Evolutionary conservation across 768 basidiomycete species (phyloP), one percentile per base, ranked within the genome.

Genomic region (Leccinum incarnatum): DNA sequence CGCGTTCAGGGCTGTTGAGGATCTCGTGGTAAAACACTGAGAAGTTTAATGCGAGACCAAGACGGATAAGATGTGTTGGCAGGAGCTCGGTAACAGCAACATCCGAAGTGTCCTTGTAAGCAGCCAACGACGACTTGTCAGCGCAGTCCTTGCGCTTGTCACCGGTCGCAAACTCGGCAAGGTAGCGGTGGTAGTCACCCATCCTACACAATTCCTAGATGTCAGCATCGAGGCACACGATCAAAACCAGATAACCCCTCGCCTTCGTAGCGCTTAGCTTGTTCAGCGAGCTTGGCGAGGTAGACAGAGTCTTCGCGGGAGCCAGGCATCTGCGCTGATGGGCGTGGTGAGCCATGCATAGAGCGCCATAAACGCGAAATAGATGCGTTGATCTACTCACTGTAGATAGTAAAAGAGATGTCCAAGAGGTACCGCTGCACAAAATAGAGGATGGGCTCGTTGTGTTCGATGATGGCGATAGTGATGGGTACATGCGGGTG

Each of bases 1-100:
- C 96, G 76, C 94, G 93, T 77, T 97, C 95, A 66, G 96, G 95
- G 77, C 90, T 91, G 86, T 97, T 97, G 77, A 97, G 88, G 75
- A 98, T 97, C 79, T 98, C 95, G 80, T 97, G 97, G 85, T 98
- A 98, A 85, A 98, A 98, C 52, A 98, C 95, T 55, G 94, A 97
- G 86, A 98, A 98, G 86, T 98, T 98, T 72, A 98, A 84, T 49
- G 95, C 95, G 56, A 98, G 91, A 77, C 96, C 96, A 63, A 98
- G 92, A 71, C 95, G 95, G 78, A 98, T 98, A 63, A 95, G 95
- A 79, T 97, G 95, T 72, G 95, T 97, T 30, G 92, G 91, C 25
- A 89, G 93, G 47, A 98, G 89, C 78, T 97, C 93, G 53, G 89
- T 94, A 69, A 95, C 90, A 67, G 95, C 95, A 74, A 98, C 94